Conservation (phyloP, 192 early-diverging fungal genomes). For the Powellomyces hirtus region DNA sequence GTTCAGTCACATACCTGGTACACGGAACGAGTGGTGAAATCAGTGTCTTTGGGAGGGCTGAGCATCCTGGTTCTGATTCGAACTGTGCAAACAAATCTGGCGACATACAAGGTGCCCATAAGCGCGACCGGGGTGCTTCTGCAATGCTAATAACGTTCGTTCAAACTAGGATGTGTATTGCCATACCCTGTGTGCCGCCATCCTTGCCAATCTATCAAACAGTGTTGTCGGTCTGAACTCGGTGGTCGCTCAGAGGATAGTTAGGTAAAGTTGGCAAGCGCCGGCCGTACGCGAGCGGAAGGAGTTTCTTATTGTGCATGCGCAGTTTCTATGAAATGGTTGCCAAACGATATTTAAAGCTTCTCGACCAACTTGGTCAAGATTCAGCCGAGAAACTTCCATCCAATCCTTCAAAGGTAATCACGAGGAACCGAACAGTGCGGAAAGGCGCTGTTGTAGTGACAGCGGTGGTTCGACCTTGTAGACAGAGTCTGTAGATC, state of each 20-base stretch:
- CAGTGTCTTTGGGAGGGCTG: slow-evolving; percentile 67
- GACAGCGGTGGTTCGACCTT: too few relatives aligned
- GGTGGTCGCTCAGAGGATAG: slow-evolving; percentile 68
- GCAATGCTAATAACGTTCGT: not conserved
- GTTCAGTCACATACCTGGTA: slow-evolving; percentile 67
- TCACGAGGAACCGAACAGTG: too few relatives aligned
- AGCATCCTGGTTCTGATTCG: slow-evolving; percentile 63
- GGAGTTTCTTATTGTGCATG: too few relatives aligned
- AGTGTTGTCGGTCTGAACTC: slow-evolving; percentile 59
- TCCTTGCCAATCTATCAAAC: slow-evolving; percentile 64
- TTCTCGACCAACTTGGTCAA: slow-evolving; percentile 16
- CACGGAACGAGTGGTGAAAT: slow-evolving; percentile 65
- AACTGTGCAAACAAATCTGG: slow-evolving; percentile 65
- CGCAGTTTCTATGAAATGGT: slow-evolving; percentile 66
- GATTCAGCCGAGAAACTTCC: not conserved
- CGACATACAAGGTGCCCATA: slow-evolving; percentile 54
- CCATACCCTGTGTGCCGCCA: slow-evolving; percentile 64
- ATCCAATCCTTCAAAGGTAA: too few relatives aligned
- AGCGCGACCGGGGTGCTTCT: not conserved
- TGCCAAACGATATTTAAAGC: slow-evolving; percentile 64
- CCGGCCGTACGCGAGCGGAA: too few relatives aligned
- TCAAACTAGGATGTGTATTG: slow-evolving; percentile 60
- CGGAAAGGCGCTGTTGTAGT: too few relatives aligned
- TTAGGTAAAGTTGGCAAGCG: slow-evolving; percentile 49
- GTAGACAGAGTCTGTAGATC: not conserved